Conservation (phyloP, 306 rosid species). For the Gleditsia sinensis region DNA sequence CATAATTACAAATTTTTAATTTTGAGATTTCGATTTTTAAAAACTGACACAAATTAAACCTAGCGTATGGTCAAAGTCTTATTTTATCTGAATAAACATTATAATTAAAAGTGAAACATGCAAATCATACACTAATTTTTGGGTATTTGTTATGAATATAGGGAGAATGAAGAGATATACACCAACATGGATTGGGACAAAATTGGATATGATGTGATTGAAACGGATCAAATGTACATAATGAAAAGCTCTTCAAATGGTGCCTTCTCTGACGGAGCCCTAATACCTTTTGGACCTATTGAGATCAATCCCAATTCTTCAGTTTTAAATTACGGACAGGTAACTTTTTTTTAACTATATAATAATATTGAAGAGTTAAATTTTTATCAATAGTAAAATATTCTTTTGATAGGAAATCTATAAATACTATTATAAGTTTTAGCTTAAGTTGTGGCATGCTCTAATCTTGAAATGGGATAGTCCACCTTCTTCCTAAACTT, state of each 20-base stretch:
- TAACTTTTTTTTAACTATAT: not conserved
- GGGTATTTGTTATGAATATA: not conserved
- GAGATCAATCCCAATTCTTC: constrained; percentile 26
- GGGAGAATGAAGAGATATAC: constrained; percentile 9
- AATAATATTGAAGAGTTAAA: no score
- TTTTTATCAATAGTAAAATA: not conserved
- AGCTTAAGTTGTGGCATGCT: no score
- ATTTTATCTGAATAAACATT: no score
- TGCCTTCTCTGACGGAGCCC: constrained; percentile 26
- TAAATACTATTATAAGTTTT: no score
- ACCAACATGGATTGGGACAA: constrained; percentile 36
- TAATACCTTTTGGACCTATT: constrained; percentile 36
- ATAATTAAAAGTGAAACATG: no score
- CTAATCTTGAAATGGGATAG: no score
- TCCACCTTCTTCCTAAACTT: no score
- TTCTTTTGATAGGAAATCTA: no score
- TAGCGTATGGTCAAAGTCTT: no score
- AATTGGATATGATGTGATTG: constrained; percentile 25
- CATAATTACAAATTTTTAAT: no score
- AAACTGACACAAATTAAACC: no score
- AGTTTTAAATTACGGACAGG: constrained; percentile 44
- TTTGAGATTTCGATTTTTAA: no score
- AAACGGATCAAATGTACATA: constrained; percentile 35
- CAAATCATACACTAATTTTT: not conserved
- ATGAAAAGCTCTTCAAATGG: constrained; percentile 32